phyloP scores from a whole-genome alignment of 768 basidiomycete species.

The Suillus sp. region DNA sequence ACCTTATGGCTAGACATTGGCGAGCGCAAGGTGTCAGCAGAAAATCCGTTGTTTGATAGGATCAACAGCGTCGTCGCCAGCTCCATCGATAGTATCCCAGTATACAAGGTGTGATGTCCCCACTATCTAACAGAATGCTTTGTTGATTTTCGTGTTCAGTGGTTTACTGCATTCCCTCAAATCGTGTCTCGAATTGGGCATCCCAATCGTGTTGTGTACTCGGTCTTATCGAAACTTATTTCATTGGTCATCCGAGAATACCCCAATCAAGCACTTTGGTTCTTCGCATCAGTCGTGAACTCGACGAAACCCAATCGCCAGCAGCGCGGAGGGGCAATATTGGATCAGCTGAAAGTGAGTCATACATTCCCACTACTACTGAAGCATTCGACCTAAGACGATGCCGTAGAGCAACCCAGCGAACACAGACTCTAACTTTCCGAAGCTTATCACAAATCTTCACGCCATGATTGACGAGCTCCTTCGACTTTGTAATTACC shows the following conservation, averaged over 20 bases:
- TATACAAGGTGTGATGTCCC: slow-evolving; percentile 66
- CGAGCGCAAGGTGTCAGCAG: slow-evolving; percentile 43
- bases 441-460: slow-evolving; percentile 54
- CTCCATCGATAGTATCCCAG: slow-evolving; percentile 62
- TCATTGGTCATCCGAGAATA: slow-evolving; percentile 73
- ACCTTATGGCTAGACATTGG: slow-evolving; percentile 94
- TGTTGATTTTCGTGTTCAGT: slow-evolving; percentile 48
- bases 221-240: slow-evolving; percentile 66
- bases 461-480: slow-evolving; percentile 69
- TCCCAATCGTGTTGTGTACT: slow-evolving; percentile 58
- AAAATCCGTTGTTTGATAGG: slow-evolving; percentile 47
- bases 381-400: neutral
- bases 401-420: slow-evolving; percentile 45
- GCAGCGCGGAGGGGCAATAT: slow-evolving; percentile 57
- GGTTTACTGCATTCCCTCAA: slow-evolving; percentile 96
- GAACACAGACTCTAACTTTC: slow-evolving; percentile 44
- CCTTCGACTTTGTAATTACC: slow-evolving; percentile 63
- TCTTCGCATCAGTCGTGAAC: slow-evolving; percentile 85
- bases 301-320: slow-evolving; percentile 70
- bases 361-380: neutral
- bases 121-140: neutral
- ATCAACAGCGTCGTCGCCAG: slow-evolving; percentile 59
- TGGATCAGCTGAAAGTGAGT: slow-evolving; percentile 60
- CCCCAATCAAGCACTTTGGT: slow-evolving; percentile 92
- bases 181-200: slow-evolving; percentile 94